Conservation (phyloP, 129 eudicot species). For the Flaveria robusta region DNA sequence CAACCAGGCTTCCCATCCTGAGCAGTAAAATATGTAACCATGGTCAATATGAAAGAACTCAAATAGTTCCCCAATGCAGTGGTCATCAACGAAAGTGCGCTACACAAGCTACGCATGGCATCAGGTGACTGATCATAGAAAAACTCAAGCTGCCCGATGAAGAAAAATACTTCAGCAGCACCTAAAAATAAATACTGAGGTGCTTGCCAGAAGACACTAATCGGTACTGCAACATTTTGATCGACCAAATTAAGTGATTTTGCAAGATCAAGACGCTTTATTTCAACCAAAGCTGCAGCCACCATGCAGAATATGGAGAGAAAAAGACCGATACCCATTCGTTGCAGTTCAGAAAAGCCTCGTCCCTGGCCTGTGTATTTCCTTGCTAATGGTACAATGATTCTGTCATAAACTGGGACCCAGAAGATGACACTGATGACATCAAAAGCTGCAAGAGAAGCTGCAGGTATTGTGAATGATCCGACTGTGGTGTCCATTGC, state of each 20-base stretch:
- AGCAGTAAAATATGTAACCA: constrained; percentile 29
- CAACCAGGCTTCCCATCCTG: constrained; percentile 38
- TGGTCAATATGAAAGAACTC: constrained; percentile 42
- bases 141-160: constrained; percentile 42
- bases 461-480: constrained; percentile 50
- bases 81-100: constrained; percentile 37
- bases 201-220: constrained; percentile 44
- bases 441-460: constrained; percentile 48
- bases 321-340: constrained; percentile 47
- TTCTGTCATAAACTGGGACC: constrained; percentile 50
- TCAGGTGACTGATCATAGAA: constrained; percentile 45
- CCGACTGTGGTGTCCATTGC: constrained; percentile 47
- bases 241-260: constrained; percentile 25
- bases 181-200: constrained; percentile 44
- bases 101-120: constrained; percentile 43
- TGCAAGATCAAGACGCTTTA: constrained; percentile 36
- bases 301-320: constrained; percentile 40
- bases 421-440: constrained; percentile 46
- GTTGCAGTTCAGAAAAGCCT: constrained; percentile 43
- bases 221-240: constrained; percentile 24
- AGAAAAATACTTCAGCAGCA: constrained; percentile 44
- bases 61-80: constrained; percentile 42
- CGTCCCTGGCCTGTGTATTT: constrained; percentile 36
- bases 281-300: constrained; percentile 39
- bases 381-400: constrained; percentile 45